These are phyloP conservation scores for Allium sativum DNA, from an alignment of 106 monocot species.

Conservation along the genomic window DNA sequence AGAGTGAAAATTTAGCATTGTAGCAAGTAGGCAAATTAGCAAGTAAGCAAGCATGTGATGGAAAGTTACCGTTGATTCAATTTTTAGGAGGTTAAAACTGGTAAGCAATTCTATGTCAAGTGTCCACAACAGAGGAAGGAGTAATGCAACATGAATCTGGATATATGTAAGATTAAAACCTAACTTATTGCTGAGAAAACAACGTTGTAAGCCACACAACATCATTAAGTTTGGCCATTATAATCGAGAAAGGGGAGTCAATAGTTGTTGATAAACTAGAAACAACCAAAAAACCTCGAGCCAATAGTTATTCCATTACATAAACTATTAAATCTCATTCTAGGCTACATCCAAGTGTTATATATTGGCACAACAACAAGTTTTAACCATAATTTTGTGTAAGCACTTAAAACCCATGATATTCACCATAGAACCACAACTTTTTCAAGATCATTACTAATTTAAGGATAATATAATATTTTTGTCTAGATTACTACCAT, in stretches of 20 bases:
- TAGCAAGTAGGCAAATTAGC: neutral
- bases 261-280: no score
- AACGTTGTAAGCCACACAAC: neutral
- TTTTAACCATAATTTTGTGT: no score
- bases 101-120: neutral
- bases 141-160: neutral
- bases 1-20: neutral
- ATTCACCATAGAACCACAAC: no score
- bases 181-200: neutral
- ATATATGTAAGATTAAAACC: neutral
- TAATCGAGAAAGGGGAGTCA: neutral
- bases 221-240: neutral
- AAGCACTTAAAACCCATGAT: no score
- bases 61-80: constrained; percentile 20
- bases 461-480: no score
- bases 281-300: no score
- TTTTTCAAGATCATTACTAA: no score
- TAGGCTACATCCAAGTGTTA: no score
- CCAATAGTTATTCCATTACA: no score
- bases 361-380: no score
- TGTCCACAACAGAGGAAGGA: neutral
- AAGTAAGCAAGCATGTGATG: neutral
- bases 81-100: constrained; percentile 1
- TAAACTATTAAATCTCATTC: no score
- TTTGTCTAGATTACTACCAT: no score